Evolutionary conservation across 2,329 filamentous ascomycete species (phyloP).

Genomic region (Fusarium sp.): DNA sequence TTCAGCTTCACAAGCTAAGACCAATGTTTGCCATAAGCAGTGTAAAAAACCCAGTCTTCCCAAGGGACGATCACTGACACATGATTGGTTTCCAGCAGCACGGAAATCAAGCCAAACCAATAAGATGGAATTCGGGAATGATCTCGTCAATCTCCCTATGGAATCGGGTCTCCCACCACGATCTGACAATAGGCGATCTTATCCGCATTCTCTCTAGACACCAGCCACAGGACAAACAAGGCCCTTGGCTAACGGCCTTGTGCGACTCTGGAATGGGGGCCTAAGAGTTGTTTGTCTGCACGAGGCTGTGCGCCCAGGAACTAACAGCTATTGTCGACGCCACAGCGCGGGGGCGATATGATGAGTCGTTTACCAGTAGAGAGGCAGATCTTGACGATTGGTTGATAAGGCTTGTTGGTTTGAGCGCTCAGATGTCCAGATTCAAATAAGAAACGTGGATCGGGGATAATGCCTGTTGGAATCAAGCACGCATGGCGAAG

Average conservation of each 20-base stretch:
- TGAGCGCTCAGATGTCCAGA: neutral
- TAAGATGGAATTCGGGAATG: neutral
- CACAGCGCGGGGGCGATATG: neutral
- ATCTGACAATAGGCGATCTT: neutral
- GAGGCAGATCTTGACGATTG: neutral
- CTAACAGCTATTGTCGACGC: neutral
- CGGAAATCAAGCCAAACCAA: neutral
- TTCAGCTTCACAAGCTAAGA: neutral
- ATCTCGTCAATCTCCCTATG: no score
- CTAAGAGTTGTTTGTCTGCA: neutral
- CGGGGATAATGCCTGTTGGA: neutral
- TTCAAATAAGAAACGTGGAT: neutral
- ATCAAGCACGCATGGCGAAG: neutral
- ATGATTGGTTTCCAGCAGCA: neutral
- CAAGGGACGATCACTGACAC: neutral
- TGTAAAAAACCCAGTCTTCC: neutral
- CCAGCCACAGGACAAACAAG: neutral
- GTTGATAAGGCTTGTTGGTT: rapidly evolving
- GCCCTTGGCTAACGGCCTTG: neutral
- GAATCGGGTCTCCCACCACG: neutral
- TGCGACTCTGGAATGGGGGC: neutral
- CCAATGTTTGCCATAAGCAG: neutral
- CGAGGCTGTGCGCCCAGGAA: neutral
- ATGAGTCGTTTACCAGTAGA: neutral
- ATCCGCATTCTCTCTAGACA: neutral